Base-by-base conservation (phyloP, 345 rosid genomes). In the Bretschneidera sinensis region DNA sequence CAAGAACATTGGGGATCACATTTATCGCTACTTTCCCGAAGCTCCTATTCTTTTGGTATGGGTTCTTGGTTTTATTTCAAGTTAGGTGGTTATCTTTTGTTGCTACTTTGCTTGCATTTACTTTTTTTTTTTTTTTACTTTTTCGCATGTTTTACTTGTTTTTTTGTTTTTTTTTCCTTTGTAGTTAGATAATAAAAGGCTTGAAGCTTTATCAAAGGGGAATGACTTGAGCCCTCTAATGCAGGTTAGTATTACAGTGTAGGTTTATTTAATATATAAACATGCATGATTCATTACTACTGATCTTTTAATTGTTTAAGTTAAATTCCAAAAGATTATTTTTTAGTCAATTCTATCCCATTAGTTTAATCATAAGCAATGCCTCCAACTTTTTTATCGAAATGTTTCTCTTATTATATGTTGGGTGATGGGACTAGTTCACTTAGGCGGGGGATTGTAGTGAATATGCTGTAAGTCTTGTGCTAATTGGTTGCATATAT, bases 211-310 rank as follows among this genome's bases (percentile, higher is more conserved):
- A 54, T 31, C 82, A 6, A 85, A 82, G 68, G 80, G 75, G 63
- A 88, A 83, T 72, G 96, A 79, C 43, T 66, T 67, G 61, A 78
- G 84, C 67, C 86, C 95, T 51, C 83, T 82, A 56, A 51, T 86
- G 88, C 95, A 91, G 96, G 99, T 94, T 73, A 59, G 88, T 79
- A 14, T n/a, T n/a, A n/a, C n/a, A n/a, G n/a, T n/a, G n/a, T n/a
- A n/a, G n/a, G n/a, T n/a, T n/a, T n/a, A n/a, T n/a, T n/a, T n/a
- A n/a, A n/a, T n/a, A n/a, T n/a, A n/a, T n/a, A n/a, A n/a, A n/a
- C n/a, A n/a, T n/a, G n/a, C n/a, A n/a, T n/a, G n/a, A n/a, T n/a
- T n/a, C n/a, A n/a, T n/a, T n/a, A n/a, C n/a, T n/a, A n/a, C n/a
- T n/a, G n/a, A n/a, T n/a, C n/a, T n/a, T n/a, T n/a, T n/a, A n/a